phyloP scores from a whole-genome alignment of 345 rosid species.

The Ailanthus altissimus region DNA sequence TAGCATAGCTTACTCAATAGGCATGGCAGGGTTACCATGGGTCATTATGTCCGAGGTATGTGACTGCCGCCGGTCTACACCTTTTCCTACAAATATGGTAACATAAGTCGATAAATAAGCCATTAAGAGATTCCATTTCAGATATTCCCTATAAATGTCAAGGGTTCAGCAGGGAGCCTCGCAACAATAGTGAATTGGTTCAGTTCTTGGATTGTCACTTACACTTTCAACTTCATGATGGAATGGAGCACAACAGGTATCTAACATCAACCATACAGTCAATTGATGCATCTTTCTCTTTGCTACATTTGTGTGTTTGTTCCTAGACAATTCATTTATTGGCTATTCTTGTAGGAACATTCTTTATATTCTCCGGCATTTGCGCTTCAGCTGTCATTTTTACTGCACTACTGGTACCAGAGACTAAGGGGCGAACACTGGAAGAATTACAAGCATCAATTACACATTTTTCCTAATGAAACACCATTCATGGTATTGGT shows the following conservation, averaged over 20 bases:
- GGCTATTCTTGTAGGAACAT: conserved; percentile 41
- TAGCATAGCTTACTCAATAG: conserved; percentile 12
- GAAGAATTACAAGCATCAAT: conserved; percentile 37
- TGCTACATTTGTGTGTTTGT: background rate
- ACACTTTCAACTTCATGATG: conserved; percentile 50
- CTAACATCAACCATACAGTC: background rate
- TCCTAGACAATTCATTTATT: background rate
- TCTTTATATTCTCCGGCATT: conserved; percentile 42
- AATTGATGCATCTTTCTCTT: too few species aligned
- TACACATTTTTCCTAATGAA: background rate
- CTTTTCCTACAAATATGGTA: background rate
- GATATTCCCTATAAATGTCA: background rate
- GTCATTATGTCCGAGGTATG: conserved; percentile 1
- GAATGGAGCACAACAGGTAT: conserved; percentile 55
- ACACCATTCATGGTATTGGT: too few species aligned
- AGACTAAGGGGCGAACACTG: conserved; percentile 30
- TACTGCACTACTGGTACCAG: conserved; percentile 26
- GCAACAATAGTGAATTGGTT: background rate
- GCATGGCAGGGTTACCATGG: conserved; percentile 29
- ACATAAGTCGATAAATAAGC: background rate
- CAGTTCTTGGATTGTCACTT: conserved; percentile 42
- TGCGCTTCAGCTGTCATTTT: conserved; percentile 21
- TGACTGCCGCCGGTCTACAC: background rate
- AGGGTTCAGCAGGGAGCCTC: background rate
- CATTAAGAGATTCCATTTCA: conserved; percentile 9